Base-by-base conservation (phyloP, 2,329 filamentous ascomycete species). In the Pezicula neosporulosa region DNA sequence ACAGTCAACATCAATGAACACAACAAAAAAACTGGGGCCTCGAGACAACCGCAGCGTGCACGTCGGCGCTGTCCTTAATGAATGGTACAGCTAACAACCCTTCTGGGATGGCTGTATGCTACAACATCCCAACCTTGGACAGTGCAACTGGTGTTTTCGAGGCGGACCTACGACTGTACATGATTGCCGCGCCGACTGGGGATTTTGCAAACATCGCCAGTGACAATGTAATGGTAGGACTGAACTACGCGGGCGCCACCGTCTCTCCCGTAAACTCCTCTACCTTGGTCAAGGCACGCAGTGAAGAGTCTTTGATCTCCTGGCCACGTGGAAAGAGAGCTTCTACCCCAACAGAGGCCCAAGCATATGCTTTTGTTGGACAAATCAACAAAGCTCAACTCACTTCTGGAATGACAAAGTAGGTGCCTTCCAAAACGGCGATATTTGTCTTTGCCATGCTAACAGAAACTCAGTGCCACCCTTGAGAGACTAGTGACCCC, bases 41-140 rank as follows among this genome's bases (percentile, higher is more conserved):
- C 3, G 66, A 74, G 41, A 86, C 81, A 7, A 72, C 75, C 30
- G 62, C 70, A 10, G 85, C 85, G 19, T 94, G 89, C 68, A 71
- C 70, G 42, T 61, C 70, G 19, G 76, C 80, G 8, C 73, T 94
- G 16, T 66, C 68, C 2, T 66, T 70, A 24, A 74, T 90, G 45
- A 72, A 74, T 13, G 71, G 70, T 10, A 72, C 77, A 53, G 80
- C 83, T 39, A 78, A 80, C 21, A 93, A 92, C 59, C 87, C 87
- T 5, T 86, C 87, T 9, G 90, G 90, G 47, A 81, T 90, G 44
- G 86, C 86, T 52, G 81, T 89, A 44, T 95, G 90, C 77, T 94
- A 93, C 73, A 95, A 94, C 66, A 70, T 95, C 21, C 84, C 86
- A 0, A 82, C 81, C 37, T 77, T 90, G 51, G 80, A 93, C 70